Evolutionary conservation across 371 early-diverging fungal species (phyloP), one percentile per base, ranked within the genome.

Genomic region (Rhizopus arrhizus): DNA sequence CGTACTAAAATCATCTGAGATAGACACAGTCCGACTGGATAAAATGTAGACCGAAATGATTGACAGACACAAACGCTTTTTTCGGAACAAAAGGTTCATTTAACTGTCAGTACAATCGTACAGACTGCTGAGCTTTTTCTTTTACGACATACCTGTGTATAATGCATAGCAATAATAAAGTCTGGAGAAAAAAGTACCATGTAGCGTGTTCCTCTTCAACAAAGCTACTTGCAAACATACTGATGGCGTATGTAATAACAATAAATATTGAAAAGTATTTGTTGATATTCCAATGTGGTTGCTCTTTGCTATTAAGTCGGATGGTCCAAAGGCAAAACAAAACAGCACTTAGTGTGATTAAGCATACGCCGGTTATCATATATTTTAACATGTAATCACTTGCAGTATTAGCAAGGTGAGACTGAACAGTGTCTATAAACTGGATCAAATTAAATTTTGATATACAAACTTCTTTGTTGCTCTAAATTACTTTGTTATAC

Each of bases 201-300:
- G 84, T 83, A 56, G 74, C 77, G 53, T 88, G 89, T 62, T 92
- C 92, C 53, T 92, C 90, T 65, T 92, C 92, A 1, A 92, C 82
- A 68, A 86, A 85, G 49, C 91, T 90, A 47, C 89, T 89, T 1
- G 91, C 83, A 70, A 84, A 84, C 64, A 87, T 63, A 4, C 87
- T 83, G 9, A 80, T 33, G n/a, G 79, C 53, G 50, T 88, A 89
- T 9, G 75, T 66, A 7, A 62, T 42, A 32, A 81, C 16, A 13
- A 75, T 66, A 43, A 75, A 51, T 1, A 60, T 56, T 0, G 75
- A 63, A 48, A 85, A 72, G 9, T 50, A 36, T 41, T 61, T 58
- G 46, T 22, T 58, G 3, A 53, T 4, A 1, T 31, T 32, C 74
- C 71, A 71, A 12, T 11, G 31, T 9, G 4, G 3, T 2, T 22